These are phyloP conservation scores for Copromyces sp. DNA, from an alignment of 495 filamentous ascomycete species.

Conservation along the genomic window DNA sequence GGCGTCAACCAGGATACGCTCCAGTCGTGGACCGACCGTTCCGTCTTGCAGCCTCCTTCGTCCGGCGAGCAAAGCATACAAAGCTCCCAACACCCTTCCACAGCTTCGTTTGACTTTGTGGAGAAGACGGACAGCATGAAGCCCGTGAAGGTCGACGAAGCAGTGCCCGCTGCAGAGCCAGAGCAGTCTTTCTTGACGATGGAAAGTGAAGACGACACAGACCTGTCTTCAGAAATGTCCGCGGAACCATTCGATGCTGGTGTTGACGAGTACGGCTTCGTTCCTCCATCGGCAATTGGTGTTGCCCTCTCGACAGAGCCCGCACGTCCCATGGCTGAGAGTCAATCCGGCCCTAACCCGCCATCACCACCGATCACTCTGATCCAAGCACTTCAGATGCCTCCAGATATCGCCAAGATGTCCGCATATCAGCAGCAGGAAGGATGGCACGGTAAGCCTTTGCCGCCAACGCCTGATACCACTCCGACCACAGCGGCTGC, in stretches of 20 bases:
- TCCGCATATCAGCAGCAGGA: constrained; percentile 31
- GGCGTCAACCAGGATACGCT: constrained; percentile 27
- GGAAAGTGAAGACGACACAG: constrained; percentile 60
- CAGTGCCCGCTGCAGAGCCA: constrained; percentile 4
- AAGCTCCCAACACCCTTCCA: constrained; percentile 21
- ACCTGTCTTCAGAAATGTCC: constrained; percentile 73
- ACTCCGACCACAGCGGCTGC: constrained; percentile 34
- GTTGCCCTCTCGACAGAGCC: constrained; percentile 42
- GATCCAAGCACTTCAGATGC: constrained; percentile 46
- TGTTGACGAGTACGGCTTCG: constrained; percentile 31
- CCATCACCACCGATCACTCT: constrained; percentile 73
- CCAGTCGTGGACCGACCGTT: constrained; percentile 36
- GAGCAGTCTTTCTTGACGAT: constrained; percentile 57
- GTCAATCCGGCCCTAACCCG: constrained; percentile 36
- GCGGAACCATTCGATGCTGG: constrained; percentile 47
- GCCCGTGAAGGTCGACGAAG: constrained; percentile 20
- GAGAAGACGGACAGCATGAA: constrained; percentile 36
- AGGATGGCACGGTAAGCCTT: constrained; percentile 33
- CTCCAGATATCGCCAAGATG: constrained; percentile 23
- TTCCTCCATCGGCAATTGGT: constrained; percentile 25
- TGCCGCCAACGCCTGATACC: constrained; percentile 44
- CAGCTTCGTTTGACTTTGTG: constrained; percentile 37
- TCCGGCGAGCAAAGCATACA: constrained; percentile 23
- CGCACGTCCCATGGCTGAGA: constrained; percentile 49
- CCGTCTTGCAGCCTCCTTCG: constrained; percentile 30